Conservation (phyloP, 1,284 basidiomycete species). For the Fomitopsis pinicola region DNA sequence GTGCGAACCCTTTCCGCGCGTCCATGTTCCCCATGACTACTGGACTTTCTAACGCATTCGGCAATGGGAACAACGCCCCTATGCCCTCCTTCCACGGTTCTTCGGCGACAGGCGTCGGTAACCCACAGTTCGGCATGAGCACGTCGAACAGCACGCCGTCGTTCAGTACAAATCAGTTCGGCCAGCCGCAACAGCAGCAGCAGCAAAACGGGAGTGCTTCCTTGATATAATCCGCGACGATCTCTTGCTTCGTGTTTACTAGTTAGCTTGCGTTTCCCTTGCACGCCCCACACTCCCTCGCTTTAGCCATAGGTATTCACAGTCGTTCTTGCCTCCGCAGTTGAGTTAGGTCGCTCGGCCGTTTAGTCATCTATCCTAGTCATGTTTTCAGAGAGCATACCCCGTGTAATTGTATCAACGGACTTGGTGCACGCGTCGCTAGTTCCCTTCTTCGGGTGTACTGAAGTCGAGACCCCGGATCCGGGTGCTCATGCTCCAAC, state of each 20-base stretch:
- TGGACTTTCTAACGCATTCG: constrained; percentile 11
- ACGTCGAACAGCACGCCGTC: constrained; percentile 7
- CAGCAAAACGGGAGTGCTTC: constrained; percentile 32
- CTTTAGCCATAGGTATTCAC: background rate
- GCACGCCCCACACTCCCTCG: background rate
- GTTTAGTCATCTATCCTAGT: constrained; percentile 2
- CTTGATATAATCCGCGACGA: constrained; percentile 16
- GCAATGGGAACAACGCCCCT: constrained; percentile 8
- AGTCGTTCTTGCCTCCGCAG: background rate
- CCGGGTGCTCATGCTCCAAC: no score
- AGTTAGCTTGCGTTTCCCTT: background rate
- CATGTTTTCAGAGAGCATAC: constrained; percentile 1
- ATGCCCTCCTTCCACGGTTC: constrained; percentile 15
- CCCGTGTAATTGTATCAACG: constrained; percentile 3
- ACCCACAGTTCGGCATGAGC: constrained; percentile 16
- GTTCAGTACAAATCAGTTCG: constrained; percentile 13
- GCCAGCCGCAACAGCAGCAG: constrained; percentile 22
- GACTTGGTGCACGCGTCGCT: no score
- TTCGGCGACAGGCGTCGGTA: constrained; percentile 7
- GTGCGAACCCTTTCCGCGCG: constrained; percentile 73
- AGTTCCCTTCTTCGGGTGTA: no score
- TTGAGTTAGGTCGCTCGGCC: background rate
- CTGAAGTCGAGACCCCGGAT: no score
- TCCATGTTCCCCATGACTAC: constrained; percentile 27
- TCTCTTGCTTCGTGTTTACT: background rate